Conservation (phyloP, 257 asterid species). For the Solanum stenotomum region DNA sequence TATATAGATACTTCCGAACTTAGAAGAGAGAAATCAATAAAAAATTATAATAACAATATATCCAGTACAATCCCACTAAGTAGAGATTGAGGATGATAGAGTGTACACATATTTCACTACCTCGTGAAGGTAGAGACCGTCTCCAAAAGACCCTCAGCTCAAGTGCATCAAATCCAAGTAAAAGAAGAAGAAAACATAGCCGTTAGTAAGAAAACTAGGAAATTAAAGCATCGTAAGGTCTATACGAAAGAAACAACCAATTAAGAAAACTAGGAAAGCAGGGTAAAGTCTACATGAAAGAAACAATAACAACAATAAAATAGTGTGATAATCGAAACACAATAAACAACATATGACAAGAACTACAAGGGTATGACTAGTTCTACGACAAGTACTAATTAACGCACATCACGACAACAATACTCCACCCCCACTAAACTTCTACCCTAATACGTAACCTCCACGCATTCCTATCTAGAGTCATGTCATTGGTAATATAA, state of each 20-base stretch:
- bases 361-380: not conserved
- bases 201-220: not conserved
- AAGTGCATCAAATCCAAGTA: not conserved
- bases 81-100: rapidly evolving
- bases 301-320: too few species aligned
- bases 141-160: too few species aligned
- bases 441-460: not conserved
- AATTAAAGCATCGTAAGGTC: too few species aligned
- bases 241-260: not conserved
- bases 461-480: not conserved
- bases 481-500: too few species aligned
- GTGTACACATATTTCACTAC: rapidly evolving
- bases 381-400: not conserved
- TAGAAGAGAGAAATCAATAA: not conserved
- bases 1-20: not conserved
- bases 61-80: not conserved
- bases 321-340: not conserved
- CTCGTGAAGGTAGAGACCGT: too few species aligned
- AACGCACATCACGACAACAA: not conserved
- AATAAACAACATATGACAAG: not conserved
- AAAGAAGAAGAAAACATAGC: not conserved
- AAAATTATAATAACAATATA: too few species aligned
- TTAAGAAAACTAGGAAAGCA: too few species aligned
- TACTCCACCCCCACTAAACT: not conserved
- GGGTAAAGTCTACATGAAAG: not conserved